phyloP scores from a whole-genome alignment of 306 rosid genomes.

The Pyrus communis region DNA sequence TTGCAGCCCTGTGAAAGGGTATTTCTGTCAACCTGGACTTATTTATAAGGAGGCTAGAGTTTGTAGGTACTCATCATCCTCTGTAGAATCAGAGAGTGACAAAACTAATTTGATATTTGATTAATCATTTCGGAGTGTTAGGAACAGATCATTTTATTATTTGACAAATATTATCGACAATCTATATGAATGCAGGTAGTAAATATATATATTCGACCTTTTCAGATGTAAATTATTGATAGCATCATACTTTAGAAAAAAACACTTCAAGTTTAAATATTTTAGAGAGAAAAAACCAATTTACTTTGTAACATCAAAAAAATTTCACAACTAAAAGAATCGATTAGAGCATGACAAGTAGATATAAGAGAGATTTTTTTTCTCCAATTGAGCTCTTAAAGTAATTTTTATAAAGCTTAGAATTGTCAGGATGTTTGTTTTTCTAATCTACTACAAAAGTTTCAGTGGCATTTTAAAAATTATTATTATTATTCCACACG shows the following conservation, averaged over 20 bases:
- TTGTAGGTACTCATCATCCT: conserved; percentile 38
- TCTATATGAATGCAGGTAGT: not conserved
- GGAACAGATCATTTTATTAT: not conserved
- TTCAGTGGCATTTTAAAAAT: not conserved
- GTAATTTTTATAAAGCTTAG: too few relatives aligned
- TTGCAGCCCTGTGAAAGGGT: conserved; percentile 57
- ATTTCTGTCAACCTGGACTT: conserved; percentile 46
- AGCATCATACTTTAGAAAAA: not conserved
- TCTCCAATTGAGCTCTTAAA: too few relatives aligned
- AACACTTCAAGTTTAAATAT: too few relatives aligned
- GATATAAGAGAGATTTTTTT: too few relatives aligned
- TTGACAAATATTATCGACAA: not conserved
- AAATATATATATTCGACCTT: not conserved
- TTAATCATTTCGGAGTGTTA: not conserved
- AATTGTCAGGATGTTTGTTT: too few relatives aligned
- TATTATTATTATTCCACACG: not conserved
- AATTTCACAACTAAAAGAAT: too few relatives aligned
- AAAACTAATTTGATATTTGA: not conserved
- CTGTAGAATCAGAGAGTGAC: not conserved
- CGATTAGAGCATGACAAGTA: too few relatives aligned
- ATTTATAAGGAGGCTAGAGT: conserved; percentile 60
- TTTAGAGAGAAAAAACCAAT: too few relatives aligned
- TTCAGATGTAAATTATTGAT: too few relatives aligned
- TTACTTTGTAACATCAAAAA: too few relatives aligned
- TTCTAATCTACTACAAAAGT: not conserved